Conservation (phyloP, 768 basidiomycete species). For the Butyriboletus loyo region DNA sequence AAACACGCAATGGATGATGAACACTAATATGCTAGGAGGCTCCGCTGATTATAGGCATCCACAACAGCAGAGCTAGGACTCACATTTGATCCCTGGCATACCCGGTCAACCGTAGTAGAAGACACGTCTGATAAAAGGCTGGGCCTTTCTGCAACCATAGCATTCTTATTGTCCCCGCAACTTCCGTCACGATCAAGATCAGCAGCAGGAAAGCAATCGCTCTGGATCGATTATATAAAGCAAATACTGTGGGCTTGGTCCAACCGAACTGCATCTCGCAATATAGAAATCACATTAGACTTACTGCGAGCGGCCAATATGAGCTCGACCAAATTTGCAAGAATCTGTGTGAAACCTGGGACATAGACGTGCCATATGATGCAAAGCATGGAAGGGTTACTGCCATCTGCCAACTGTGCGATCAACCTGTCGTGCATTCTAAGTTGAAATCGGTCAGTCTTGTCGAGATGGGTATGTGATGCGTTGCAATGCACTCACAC, state of each 20-base stretch:
- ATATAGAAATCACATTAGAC: not conserved
- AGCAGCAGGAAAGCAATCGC: conserved; percentile 4
- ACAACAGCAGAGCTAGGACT: not conserved
- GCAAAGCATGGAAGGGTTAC: conserved; percentile 6
- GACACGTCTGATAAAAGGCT: conserved; percentile 4
- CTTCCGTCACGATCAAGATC: conserved; percentile 2
- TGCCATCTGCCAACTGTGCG: conserved; percentile 7
- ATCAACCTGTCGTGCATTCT: conserved; percentile 16
- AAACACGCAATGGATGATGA: conserved; percentile 10
- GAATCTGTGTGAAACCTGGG: not conserved
- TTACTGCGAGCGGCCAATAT: conserved; percentile 17
- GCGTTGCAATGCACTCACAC: conserved; percentile 12
- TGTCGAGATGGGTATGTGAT: not conserved
- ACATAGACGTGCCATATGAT: conserved; percentile 8
- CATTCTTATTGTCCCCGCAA: not conserved
- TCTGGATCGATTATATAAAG: conserved; percentile 18
- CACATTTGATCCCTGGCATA: conserved; percentile 5
- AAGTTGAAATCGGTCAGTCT: not conserved
- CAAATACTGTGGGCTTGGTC: conserved; percentile 11
- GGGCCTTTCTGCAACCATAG: not conserved
- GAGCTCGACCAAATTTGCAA: conserved; percentile 10
- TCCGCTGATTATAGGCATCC: not conserved
- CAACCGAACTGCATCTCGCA: not conserved
- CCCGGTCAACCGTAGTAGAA: not conserved
- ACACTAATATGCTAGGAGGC: conserved; percentile 6